Evolutionary conservation across 495 filamentous ascomycete species (phyloP).

Genomic region (Hamigera avellanea): DNA sequence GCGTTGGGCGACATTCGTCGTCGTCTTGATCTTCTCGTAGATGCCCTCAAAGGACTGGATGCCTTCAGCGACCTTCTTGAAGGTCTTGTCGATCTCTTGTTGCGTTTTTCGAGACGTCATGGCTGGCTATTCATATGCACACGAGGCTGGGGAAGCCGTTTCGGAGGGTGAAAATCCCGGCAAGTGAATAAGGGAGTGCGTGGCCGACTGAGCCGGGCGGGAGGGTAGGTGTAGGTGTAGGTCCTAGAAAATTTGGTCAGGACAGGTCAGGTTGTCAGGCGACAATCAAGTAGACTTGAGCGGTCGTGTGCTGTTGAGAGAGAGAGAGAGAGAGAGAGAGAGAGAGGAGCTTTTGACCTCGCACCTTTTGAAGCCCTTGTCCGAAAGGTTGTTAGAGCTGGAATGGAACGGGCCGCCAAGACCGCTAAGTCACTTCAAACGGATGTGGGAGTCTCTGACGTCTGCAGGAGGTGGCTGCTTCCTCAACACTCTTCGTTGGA

Average conservation of each 20-base stretch:
- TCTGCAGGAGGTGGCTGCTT: too few species aligned
- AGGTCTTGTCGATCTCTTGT: constrained; percentile 96
- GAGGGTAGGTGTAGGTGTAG: too few species aligned
- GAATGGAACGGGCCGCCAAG: neutral
- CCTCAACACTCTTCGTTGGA: too few species aligned
- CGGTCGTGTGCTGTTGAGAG: neutral
- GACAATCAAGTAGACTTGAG: neutral
- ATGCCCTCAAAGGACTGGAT: constrained; percentile 86
- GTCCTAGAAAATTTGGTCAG: neutral
- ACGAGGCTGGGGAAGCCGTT: constrained; percentile 2
- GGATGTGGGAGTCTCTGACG: too few species aligned
- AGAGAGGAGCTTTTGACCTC: neutral
- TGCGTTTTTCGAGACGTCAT: constrained; percentile 95
- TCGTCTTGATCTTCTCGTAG: constrained; percentile 89
- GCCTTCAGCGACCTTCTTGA: constrained; percentile 91
- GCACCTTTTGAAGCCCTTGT: neutral
- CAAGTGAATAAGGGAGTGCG: neutral
- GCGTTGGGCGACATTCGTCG: constrained; percentile 86
- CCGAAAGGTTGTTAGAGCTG: neutral
- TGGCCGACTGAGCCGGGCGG: neutral
- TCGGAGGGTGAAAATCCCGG: neutral
- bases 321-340: neutral
- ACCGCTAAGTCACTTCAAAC: too few species aligned
- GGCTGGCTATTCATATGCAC: constrained; percentile 30
- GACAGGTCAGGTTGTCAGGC: neutral